Conservation (phyloP, 345 rosid genomes). For the Euphorbia pulcherrima region DNA sequence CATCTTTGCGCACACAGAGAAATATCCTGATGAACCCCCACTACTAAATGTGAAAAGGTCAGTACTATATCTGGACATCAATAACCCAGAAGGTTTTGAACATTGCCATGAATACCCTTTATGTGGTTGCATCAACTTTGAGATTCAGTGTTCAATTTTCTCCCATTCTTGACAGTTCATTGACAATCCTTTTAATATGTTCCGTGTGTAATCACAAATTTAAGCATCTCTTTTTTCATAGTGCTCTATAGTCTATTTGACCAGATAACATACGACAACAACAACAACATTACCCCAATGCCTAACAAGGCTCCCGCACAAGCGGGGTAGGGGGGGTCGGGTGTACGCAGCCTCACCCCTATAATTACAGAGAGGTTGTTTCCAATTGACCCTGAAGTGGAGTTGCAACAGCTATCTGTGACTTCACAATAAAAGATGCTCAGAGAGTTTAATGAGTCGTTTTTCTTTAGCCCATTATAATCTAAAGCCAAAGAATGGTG, state of each 20-base stretch:
- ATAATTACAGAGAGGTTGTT: too few species aligned
- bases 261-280: conserved; percentile 1
- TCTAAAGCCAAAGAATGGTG: too few species aligned
- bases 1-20: conserved; percentile 82
- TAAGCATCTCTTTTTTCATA: neutral
- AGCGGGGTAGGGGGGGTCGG: too few species aligned
- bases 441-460: too few species aligned
- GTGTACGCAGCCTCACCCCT: too few species aligned
- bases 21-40: conserved; percentile 87
- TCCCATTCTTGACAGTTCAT: neutral
- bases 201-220: neutral
- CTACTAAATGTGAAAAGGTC: conserved; percentile 75
- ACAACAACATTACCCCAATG: too few species aligned
- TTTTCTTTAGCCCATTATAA: too few species aligned
- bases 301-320: too few species aligned
- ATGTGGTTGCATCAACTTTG: conserved; percentile 1
- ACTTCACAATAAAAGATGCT: too few species aligned
- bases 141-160: neutral
- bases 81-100: neutral
- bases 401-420: too few species aligned
- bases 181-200: neutral
- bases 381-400: too few species aligned
- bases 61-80: conserved; percentile 13
- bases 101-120: neutral
- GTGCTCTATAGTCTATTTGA: neutral